Conservation (phyloP, 108 stramenopile species). For the Skeletonema grethae region DNA sequence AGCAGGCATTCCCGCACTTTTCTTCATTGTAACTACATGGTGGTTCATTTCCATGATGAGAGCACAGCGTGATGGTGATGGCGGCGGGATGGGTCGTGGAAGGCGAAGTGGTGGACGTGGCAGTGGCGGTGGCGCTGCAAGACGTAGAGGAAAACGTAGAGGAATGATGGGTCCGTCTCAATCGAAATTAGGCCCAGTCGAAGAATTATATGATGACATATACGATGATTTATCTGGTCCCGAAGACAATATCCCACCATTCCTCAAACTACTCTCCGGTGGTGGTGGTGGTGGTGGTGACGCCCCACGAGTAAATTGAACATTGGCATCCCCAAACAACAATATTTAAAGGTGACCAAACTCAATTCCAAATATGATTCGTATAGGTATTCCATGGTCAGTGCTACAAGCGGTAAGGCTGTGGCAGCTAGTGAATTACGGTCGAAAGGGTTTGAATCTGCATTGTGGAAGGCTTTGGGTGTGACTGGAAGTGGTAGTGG, state of each 20-base stretch:
- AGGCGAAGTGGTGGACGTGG: background rate
- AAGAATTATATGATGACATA: slow-evolving; percentile 79
- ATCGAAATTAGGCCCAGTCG: slow-evolving; percentile 41
- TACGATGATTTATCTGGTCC: slow-evolving; percentile 57
- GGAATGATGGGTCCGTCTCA: slow-evolving; percentile 14
- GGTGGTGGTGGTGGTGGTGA: background rate
- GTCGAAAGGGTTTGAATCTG: slow-evolving; percentile 61
- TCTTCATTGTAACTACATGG: slow-evolving; percentile 22
- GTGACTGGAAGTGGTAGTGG: background rate
- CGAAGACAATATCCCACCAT: slow-evolving; percentile 3
- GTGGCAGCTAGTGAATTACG: slow-evolving; percentile 65
- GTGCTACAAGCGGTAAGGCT: slow-evolving; percentile 74
- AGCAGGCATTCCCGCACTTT: slow-evolving; percentile 36
- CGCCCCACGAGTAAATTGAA: slow-evolving; percentile 52
- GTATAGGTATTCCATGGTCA: slow-evolving; percentile 70
- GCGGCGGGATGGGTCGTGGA: background rate
- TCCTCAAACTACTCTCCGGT: slow-evolving; percentile 14
- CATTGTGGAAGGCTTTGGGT: slow-evolving; percentile 47
- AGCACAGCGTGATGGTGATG: background rate
- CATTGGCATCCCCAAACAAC: slow-evolving; percentile 63
- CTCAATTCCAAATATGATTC: slow-evolving; percentile 73
- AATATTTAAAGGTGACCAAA: slow-evolving; percentile 70
- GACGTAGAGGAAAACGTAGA: background rate
- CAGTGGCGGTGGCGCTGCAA: background rate
- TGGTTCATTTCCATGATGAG: slow-evolving; percentile 27